Conservation (phyloP, 139 green algal genomes). For the Micractinium sp. region DNA sequence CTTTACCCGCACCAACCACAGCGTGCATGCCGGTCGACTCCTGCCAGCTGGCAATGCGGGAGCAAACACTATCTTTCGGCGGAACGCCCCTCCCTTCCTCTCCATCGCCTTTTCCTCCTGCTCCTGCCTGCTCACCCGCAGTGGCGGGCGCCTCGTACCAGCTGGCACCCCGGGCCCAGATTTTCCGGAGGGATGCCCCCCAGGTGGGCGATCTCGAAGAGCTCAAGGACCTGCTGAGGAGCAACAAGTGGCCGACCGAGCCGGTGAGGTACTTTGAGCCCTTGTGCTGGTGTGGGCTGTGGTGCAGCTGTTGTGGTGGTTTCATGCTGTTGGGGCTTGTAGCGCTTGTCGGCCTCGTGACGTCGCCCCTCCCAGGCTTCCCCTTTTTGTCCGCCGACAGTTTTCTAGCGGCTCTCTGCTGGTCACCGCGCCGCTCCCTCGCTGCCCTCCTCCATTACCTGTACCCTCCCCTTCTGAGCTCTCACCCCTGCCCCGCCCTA, state of each 20-base stretch:
- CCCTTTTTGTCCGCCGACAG: not conserved
- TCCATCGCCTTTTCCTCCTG: no score
- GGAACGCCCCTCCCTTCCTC: no score
- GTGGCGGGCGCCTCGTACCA: slow-evolving; percentile 61
- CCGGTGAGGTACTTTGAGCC: slow-evolving; percentile 2
- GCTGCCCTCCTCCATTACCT: not conserved
- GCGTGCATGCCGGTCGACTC: no score
- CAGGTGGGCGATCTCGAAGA: slow-evolving; percentile 43
- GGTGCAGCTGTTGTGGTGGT: not conserved
- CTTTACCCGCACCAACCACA: no score
- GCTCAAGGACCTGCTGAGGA: slow-evolving; percentile 67
- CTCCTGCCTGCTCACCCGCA: slow-evolving; percentile 12
- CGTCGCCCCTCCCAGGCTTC: not conserved
- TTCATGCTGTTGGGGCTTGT: not conserved
- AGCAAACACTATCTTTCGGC: no score
- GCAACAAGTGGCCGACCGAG: slow-evolving; percentile 62
- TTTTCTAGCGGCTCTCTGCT: no score
- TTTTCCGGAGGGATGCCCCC: slow-evolving; percentile 67
- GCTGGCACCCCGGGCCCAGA: slow-evolving; percentile 62
- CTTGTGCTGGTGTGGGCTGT: not conserved
- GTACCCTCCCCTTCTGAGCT: no score
- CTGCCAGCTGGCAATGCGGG: no score
- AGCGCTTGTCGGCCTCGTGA: not conserved
- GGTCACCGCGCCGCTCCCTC: no score
- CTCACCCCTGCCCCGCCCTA: no score